A percentile compares a stretch with the other conserved stretches of the same genome.
Evolutionary conservation across 2,329 filamentous ascomycete genomes (phyloP).

Genomic region (Nemania sp.): DNA sequence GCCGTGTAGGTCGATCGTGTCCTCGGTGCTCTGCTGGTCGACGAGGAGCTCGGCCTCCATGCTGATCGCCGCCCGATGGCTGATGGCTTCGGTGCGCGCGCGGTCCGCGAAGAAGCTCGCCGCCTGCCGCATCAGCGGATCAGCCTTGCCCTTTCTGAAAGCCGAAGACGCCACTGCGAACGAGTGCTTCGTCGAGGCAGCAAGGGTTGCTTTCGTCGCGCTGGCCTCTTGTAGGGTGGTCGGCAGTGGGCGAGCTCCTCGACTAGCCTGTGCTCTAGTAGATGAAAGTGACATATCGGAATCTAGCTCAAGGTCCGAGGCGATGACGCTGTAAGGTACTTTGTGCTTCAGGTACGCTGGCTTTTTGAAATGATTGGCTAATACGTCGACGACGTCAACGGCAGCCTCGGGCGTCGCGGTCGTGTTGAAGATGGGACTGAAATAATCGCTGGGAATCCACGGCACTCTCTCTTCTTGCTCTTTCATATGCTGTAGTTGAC

Average conservation of each 20-base stretch:
- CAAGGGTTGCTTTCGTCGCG: conserved; percentile 21
- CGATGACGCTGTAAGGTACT: conserved; percentile 37
- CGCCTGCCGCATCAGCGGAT: conserved; percentile 74
- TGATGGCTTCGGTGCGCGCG: conserved; percentile 65
- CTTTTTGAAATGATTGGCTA: conserved; percentile 50
- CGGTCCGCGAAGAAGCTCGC: conserved; percentile 76
- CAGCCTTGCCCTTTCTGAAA: conserved; percentile 61
- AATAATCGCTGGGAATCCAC: conserved; percentile 50
- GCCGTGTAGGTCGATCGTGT: conserved; percentile 78
- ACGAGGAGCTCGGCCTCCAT: conserved; percentile 73
- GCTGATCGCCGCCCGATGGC: conserved; percentile 63
- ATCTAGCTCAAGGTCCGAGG: conserved; percentile 28
- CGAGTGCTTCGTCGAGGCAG: conserved; percentile 36
- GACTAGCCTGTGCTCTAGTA: neutral
- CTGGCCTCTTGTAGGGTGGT: conserved; percentile 26
- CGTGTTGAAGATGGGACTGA: conserved; percentile 49
- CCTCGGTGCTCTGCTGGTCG: conserved; percentile 63
- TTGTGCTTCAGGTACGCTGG: conserved; percentile 42
- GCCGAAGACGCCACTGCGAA: conserved; percentile 48
- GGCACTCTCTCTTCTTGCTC: conserved; percentile 46
- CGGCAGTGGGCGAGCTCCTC: conserved; percentile 1
- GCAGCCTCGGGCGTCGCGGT: conserved; percentile 37
- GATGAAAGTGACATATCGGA: neutral
- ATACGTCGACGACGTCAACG: conserved; percentile 47
- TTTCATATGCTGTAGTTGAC: conserved; percentile 39